A percentile compares a stretch with the other conserved stretches of the same genome.
Evolutionary conservation across 768 basidiomycete genomes (phyloP).

Genomic region (Rhizopogon vulgaris): DNA sequence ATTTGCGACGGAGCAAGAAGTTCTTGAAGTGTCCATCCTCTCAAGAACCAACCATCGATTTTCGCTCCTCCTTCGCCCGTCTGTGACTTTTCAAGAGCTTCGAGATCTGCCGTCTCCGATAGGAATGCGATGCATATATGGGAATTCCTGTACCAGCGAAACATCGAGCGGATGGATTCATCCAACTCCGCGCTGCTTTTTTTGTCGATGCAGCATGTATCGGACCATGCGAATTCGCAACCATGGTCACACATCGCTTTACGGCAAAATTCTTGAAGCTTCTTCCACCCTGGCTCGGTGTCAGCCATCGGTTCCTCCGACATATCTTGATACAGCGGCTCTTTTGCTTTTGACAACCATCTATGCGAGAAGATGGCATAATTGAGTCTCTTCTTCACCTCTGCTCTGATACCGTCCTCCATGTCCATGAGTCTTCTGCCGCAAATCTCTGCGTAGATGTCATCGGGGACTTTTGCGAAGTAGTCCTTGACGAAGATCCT

Average conservation of each 20-base stretch:
- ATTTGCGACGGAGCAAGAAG: slow-evolving; percentile 11
- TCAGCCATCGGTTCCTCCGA: not conserved
- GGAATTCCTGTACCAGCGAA: slow-evolving; percentile 13
- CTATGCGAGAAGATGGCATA: slow-evolving; percentile 7
- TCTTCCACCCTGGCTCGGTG: not conserved
- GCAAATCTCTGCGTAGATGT: not conserved
- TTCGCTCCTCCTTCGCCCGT: too few species aligned
- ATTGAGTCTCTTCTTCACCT: not conserved
- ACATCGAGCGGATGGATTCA: slow-evolving; percentile 17
- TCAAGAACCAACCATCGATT: slow-evolving; percentile 10
- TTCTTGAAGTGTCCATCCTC: slow-evolving; percentile 13
- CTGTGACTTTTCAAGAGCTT: not conserved
- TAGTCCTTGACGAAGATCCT: not conserved
- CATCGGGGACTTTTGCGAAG: not conserved
- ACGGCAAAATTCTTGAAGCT: slow-evolving; percentile 4
- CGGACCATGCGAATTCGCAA: slow-evolving; percentile 10
- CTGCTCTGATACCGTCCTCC: not conserved
- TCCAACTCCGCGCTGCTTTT: slow-evolving; percentile 13
- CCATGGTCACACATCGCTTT: not conserved
- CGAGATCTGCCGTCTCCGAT: slow-evolving; percentile 1
- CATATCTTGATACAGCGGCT: slow-evolving; percentile 1
- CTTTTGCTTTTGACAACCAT: not conserved
- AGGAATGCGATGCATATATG: slow-evolving; percentile 11
- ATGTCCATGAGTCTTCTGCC: not conserved
- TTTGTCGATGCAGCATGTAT: slow-evolving; percentile 15